phyloP scores from a whole-genome alignment of 2,329 filamentous ascomycete genomes.

The Colletotrichum cordylinicola region DNA sequence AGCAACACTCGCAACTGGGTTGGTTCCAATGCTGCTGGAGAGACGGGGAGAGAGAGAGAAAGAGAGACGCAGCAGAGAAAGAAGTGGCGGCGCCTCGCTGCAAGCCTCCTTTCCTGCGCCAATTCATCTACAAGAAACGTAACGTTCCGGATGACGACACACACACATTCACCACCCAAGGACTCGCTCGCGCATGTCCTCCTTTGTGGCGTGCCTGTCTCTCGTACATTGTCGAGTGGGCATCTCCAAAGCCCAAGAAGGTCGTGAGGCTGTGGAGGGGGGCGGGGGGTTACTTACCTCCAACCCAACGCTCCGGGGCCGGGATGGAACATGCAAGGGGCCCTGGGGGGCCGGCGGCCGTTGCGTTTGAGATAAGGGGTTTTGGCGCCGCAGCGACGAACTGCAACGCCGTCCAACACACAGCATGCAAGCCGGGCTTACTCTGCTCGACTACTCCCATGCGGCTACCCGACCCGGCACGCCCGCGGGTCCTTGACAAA shows the following conservation, averaged over 20 bases:
- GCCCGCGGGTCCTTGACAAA: neutral
- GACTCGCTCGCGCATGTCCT: neutral
- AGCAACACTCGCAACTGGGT: neutral
- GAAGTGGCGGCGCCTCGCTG: neutral
- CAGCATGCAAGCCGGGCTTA: neutral
- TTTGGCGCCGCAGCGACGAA: neutral
- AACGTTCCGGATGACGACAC: neutral
- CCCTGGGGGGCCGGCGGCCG: neutral
- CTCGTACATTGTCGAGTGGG: neutral
- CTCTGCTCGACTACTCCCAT: neutral
- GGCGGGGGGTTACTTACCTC: neutral
- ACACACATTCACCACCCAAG: neutral
- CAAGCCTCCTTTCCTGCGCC: neutral
- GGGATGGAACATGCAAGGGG: neutral
- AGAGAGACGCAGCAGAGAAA: neutral
- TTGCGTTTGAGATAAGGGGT: neutral
- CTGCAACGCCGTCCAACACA: neutral
- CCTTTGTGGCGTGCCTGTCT: neutral
- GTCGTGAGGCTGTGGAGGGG: neutral
- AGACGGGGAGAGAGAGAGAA: neutral
- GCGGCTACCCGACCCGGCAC: conserved; percentile 10
- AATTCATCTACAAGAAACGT: neutral
- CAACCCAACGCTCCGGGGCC: neutral
- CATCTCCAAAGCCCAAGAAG: neutral
- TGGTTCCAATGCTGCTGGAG: neutral